These are phyloP conservation scores for Eucalyptus paniculata DNA, from an alignment of 345 rosid genomes.

Conservation along the genomic window DNA sequence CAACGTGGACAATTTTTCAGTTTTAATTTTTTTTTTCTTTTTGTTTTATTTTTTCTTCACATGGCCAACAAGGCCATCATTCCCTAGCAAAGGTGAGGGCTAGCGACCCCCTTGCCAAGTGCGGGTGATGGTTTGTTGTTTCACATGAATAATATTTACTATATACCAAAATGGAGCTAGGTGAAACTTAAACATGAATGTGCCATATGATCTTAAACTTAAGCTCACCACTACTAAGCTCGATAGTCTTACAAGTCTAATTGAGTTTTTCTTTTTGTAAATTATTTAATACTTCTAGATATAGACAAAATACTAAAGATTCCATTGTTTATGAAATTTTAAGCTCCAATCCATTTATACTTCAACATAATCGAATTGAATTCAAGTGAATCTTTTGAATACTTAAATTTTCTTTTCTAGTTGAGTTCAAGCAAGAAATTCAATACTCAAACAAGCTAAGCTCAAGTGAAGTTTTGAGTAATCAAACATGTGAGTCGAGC, in stretches of 20 bases:
- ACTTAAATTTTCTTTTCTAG: no score
- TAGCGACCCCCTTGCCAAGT: no score
- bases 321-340: no score
- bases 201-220: background rate
- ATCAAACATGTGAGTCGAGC: background rate
- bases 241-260: background rate
- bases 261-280: no score
- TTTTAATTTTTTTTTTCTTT: no score
- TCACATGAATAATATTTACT: no score
- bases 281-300: no score
- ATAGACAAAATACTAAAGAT: background rate
- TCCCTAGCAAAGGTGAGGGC: background rate
- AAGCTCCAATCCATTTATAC: background rate
- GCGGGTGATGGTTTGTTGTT: rapidly evolving
- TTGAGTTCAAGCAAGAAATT: background rate
- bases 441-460: background rate
- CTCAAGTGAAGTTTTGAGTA: background rate
- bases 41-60: background rate
- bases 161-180: background rate
- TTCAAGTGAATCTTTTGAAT: background rate
- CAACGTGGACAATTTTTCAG: rapidly evolving
- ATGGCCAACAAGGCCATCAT: rapidly evolving
- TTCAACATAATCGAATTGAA: background rate
- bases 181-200: background rate
- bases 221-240: rapidly evolving